Base-by-base conservation (phyloP, 805 yeast species). In the Saccharomycopsis lassenensis region DNA sequence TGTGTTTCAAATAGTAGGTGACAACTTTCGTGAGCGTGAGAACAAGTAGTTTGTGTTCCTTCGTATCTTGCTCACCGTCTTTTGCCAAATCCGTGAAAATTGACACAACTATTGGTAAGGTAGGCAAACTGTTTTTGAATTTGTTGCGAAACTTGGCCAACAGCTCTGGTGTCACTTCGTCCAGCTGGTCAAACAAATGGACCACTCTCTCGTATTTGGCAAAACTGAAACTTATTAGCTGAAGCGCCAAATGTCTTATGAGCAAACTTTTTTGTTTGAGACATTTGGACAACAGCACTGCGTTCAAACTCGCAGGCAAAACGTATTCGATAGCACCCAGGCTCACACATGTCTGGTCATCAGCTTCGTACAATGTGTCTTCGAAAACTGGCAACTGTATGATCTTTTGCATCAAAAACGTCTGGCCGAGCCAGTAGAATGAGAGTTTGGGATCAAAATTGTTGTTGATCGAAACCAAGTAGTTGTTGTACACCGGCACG, bases 341-440 rank as follows among this genome's bases (percentile, higher is more conserved):
- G 24, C 24, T 22, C 10, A 22, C 11, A 5, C 22, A 29, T 14
- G 12, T n/a, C 16, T 12, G 15, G 5, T 32, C 35, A 10, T 11
- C 11, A 8, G 7, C 15, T 5, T 12, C 7, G 4, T 21, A 16
- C 4, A n/a, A 10, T 20, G 20, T 15, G 7, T 10, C 53, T 7
- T 42, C 45, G 0, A 91, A 85, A 5, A 78, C 50, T 1, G 73
- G 70, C 3, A 76, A 46, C 20, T 65, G 63, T n/a, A 83, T 63
- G 4, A 82, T 63, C 39, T 73, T 71, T 1, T 76, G 64, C 30
- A 77, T 57, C 2, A 84, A 54, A 18, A 77, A 60, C 1, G 84
- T 69, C 55, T 71, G 79, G 5, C 91, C 81, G 31, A 85, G 63
- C 86, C 93, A 87, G 59, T 80, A 84, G 8, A 89, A 76, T 1